A percentile compares a stretch with the other conserved stretches of the same genome.
These are phyloP conservation scores for Pseudomonodictys pantanalensis DNA, from an alignment of 495 filamentous ascomycete genomes.

Conservation along the genomic window DNA sequence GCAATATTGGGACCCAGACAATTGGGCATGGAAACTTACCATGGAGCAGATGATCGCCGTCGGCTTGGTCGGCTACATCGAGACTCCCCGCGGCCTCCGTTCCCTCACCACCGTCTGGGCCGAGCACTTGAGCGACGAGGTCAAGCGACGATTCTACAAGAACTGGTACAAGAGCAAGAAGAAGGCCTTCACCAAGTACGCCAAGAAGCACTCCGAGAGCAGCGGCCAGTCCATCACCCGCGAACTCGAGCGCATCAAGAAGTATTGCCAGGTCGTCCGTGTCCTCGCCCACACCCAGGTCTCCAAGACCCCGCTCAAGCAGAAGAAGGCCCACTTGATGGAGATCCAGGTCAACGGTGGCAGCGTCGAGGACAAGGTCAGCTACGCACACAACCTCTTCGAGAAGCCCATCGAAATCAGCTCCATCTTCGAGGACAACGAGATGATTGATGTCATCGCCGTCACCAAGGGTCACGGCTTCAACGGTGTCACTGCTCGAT, in stretches of 20 bases:
- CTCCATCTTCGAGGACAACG: constrained; percentile 97
- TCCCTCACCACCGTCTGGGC: constrained; percentile 99
- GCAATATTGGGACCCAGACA: constrained; percentile 41
- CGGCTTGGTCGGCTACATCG: constrained; percentile 99
- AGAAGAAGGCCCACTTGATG: constrained; percentile 99
- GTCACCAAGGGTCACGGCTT: constrained; percentile 99
- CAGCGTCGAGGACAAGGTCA: constrained; percentile 89
- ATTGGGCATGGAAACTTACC: constrained; percentile 49
- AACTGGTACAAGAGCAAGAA: constrained; percentile 99
- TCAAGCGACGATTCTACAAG: constrained; percentile 99
- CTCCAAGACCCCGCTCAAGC: constrained; percentile 98
- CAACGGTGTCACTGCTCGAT: constrained; percentile 93
- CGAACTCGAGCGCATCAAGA: constrained; percentile 99
- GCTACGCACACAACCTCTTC: constrained; percentile 89
- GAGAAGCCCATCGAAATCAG: constrained; percentile 95
- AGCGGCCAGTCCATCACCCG: constrained; percentile 83
- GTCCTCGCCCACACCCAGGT: constrained; percentile 99
- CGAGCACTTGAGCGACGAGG: constrained; percentile 95
- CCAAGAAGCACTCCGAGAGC: constrained; percentile 98
- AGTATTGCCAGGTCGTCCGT: constrained; percentile 99
- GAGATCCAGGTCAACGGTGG: constrained; percentile 99
- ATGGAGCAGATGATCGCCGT: constrained; percentile 89
- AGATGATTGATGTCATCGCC: constrained; percentile 99
- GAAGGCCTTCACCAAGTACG: constrained; percentile 99
- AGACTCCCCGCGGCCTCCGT: constrained; percentile 98